Evolutionary conservation across 169 alveolate genomes (phyloP), one percentile per base, ranked within the genome.

Genomic region (Plasmodium blacklocki): DNA sequence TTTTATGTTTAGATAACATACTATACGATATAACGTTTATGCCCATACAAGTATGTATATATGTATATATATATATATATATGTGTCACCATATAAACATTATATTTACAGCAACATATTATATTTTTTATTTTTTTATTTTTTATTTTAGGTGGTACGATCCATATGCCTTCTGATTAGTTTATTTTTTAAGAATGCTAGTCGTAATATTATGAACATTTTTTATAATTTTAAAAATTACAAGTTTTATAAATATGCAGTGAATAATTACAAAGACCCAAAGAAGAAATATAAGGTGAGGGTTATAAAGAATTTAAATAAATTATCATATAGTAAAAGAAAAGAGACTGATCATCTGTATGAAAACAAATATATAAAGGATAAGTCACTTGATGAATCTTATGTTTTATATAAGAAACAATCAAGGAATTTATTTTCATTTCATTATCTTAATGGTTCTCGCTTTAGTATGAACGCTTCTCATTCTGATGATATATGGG

Each of bases 11-110:
- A 47, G 96, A 94, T 66, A 76, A 94, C 43, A 62, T 91, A 67
- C 54, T 94, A 9, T 94, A 92, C 64, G 96, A 94, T 52, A 45
- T 94, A 56, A 94, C 96, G 1, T 75, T 94, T 49, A 89, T 92
- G 94, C 96, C 96, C 21, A 58, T 94, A 21, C 96, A 94, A 91
- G 83, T 56, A 2, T 56, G 21, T 3, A 12, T 56, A 56, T 56
- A 56, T 12, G 11, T 7, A 52, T 52, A 52, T 2, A 56, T 56
- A 56, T 12, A 2, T 18, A 14, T 18, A 12, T 8, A 2, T 56
- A 3, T 12, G 21, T 56, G 7, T 56, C 6, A 56, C 3, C 9
- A 39, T 39, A 39, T 39, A 39, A 39, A 39, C 2, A 39, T 39
- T 39, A 0, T 12, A 56, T 9, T 56, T 14, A 18, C 9, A 12